Evolutionary conservation across 192 early-diverging fungal species (phyloP).

Genomic region (Entomortierella beljakovae): DNA sequence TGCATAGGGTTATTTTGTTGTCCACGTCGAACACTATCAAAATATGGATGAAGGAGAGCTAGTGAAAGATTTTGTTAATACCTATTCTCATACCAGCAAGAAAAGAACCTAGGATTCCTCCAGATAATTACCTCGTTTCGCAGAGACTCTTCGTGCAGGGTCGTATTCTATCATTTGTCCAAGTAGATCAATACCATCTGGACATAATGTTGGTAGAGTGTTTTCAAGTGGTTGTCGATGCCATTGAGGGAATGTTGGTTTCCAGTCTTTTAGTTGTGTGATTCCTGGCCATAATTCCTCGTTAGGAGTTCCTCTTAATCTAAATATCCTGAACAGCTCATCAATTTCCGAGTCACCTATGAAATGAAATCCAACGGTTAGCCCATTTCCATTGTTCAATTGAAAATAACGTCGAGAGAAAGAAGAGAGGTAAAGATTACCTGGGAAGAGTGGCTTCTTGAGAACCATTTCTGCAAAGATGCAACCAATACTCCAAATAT

Average conservation of each 20-base stretch:
- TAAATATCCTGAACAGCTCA: slow-evolving; percentile 68
- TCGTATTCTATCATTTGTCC: slow-evolving; percentile 81
- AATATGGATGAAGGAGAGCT: slow-evolving; percentile 84
- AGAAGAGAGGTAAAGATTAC: no score
- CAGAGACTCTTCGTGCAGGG: slow-evolving; percentile 71
- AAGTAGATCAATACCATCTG: slow-evolving; percentile 73
- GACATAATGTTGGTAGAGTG: slow-evolving; percentile 75
- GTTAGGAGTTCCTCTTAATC: slow-evolving; percentile 77
- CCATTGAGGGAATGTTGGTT: slow-evolving; percentile 64
- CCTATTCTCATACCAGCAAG: no score
- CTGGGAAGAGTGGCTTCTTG: slow-evolving; percentile 87
- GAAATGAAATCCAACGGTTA: no score
- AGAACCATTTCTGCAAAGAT: slow-evolving; percentile 96
- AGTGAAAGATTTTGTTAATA: neutral
- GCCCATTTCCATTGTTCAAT: no score
- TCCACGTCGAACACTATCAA: slow-evolving; percentile 49
- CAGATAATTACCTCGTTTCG: slow-evolving; percentile 62
- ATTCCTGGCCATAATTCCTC: slow-evolving; percentile 74
- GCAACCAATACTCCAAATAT: slow-evolving; percentile 98
- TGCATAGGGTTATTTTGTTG: neutral
- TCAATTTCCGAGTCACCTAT: slow-evolving; percentile 72
- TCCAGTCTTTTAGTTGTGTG: slow-evolving; percentile 60
- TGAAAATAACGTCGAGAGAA: no score
- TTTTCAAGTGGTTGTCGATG: slow-evolving; percentile 69
- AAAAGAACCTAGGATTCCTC: no score